Evolutionary conservation across 2,329 filamentous ascomycete species (phyloP).

Genomic region (Colletotrichum sojae): DNA sequence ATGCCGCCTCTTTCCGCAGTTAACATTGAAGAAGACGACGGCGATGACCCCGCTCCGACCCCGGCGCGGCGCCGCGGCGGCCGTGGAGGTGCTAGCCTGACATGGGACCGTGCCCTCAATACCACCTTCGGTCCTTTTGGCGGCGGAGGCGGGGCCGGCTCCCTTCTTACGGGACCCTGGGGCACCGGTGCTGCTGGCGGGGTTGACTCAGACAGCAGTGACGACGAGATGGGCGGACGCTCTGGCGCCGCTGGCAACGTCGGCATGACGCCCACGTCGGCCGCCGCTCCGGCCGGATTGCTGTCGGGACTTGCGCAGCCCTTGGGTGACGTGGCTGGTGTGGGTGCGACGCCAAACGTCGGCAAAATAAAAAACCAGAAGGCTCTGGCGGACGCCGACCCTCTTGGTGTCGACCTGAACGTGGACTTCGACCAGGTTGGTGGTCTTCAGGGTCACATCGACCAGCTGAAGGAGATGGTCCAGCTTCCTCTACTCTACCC

Average conservation of each 20-base stretch:
- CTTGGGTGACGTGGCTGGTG: constrained; percentile 50
- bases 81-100: constrained; percentile 69
- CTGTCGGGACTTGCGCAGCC: constrained; percentile 55
- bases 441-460: constrained; percentile 92
- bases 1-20: constrained; percentile 77
- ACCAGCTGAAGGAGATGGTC: constrained; percentile 99
- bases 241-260: constrained; percentile 67
- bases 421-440: constrained; percentile 97
- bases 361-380: constrained; percentile 96
- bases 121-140: constrained; percentile 95
- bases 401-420: constrained; percentile 90
- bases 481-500: constrained; percentile 94
- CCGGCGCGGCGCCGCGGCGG: constrained; percentile 78
- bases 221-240: constrained; percentile 85
- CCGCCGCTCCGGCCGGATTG: constrained; percentile 60
- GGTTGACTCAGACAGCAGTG: constrained; percentile 95
- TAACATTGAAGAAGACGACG: constrained; percentile 81
- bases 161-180: constrained; percentile 82
- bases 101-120: constrained; percentile 86
- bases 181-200: constrained; percentile 81
- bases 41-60: constrained; percentile 76
- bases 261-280: constrained; percentile 71
- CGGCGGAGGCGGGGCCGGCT: constrained; percentile 77
- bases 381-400: constrained; percentile 92
- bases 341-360: constrained; percentile 78